Evolutionary conservation across 106 monocot genomes (phyloP).

Genomic region (Dendrobium huoshanense): DNA sequence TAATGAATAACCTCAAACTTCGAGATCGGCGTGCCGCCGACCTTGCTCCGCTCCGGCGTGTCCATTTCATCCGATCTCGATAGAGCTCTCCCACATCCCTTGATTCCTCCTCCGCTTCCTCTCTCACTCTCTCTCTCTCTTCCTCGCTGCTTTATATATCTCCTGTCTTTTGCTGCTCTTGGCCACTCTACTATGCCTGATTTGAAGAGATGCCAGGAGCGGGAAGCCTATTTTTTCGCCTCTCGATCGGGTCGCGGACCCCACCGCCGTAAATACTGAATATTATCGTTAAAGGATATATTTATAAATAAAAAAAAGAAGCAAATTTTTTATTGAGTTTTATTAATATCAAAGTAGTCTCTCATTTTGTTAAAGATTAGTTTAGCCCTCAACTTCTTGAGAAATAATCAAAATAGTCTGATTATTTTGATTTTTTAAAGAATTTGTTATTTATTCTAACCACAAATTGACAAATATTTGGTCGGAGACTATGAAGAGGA

Average conservation of each 20-base stretch:
- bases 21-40: slow-evolving; percentile 16
- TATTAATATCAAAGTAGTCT: no score
- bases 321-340: no score
- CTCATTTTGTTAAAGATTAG: no score
- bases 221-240: not conserved
- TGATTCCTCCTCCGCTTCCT: not conserved
- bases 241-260: not conserved
- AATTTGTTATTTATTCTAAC: not conserved
- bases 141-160: not conserved
- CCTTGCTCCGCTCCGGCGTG: slow-evolving; percentile 24
- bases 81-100: slow-evolving; percentile 4
- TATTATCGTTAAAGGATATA: not conserved
- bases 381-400: no score
- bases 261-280: slow-evolving; percentile 2
- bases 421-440: no score
- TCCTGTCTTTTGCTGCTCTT: not conserved
- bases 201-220: slow-evolving; percentile 6
- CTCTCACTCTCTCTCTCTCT: not conserved
- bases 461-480: not conserved
- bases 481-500: no score
- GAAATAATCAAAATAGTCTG: no score
- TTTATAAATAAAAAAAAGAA: no score
- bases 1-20: slow-evolving; percentile 12
- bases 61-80: slow-evolving; percentile 13
- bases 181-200: not conserved